These are phyloP conservation scores for Paraconiothyrium sp. DNA, from an alignment of 2,329 filamentous ascomycete genomes.

Conservation along the genomic window DNA sequence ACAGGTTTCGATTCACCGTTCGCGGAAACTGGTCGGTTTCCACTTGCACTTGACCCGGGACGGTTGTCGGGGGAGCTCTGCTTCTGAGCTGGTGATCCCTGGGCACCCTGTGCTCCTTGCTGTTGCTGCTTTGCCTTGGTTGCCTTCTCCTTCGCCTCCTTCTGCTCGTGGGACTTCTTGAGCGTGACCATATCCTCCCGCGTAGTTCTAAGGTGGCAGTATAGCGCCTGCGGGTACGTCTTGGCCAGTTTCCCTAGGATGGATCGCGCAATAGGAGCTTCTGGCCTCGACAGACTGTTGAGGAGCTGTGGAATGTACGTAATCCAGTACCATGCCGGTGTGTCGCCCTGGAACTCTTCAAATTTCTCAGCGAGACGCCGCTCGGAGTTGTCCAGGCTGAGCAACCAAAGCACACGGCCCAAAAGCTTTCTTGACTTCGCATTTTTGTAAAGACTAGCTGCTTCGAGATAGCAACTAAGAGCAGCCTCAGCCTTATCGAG, in stretches of 20 bases:
- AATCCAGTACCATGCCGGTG: constrained; percentile 99
- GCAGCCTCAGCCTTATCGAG: constrained; percentile 88
- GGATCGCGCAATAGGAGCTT: constrained; percentile 84
- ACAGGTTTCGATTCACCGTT: constrained; percentile 63
- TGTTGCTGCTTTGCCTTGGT: constrained; percentile 63
- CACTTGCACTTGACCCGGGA: constrained; percentile 45
- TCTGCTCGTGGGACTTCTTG: constrained; percentile 82
- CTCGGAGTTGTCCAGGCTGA: constrained; percentile 90
- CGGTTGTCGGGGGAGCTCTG: constrained; percentile 48
- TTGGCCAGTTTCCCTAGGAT: constrained; percentile 95
- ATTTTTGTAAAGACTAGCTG: constrained; percentile 95
- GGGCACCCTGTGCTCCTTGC: constrained; percentile 56
- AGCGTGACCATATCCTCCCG: constrained; percentile 93
- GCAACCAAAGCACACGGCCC: constrained; percentile 91
- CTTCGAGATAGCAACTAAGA: constrained; percentile 94
- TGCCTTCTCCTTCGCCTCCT: constrained; percentile 63
- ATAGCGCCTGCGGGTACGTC: constrained; percentile 90
- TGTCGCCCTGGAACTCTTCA: constrained; percentile 96
- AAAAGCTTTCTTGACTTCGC: constrained; percentile 95
- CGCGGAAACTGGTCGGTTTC: constrained; percentile 42
- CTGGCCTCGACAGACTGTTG: constrained; percentile 88
- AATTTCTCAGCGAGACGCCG: constrained; percentile 86
- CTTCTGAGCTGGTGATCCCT: constrained; percentile 48
- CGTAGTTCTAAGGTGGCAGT: constrained; percentile 93
- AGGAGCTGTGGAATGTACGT: constrained; percentile 98